A percentile compares a stretch with the other conserved stretches of the same genome.
Conservation (phyloP, 805 yeast species). For the Candida qinlingensis region DNA sequence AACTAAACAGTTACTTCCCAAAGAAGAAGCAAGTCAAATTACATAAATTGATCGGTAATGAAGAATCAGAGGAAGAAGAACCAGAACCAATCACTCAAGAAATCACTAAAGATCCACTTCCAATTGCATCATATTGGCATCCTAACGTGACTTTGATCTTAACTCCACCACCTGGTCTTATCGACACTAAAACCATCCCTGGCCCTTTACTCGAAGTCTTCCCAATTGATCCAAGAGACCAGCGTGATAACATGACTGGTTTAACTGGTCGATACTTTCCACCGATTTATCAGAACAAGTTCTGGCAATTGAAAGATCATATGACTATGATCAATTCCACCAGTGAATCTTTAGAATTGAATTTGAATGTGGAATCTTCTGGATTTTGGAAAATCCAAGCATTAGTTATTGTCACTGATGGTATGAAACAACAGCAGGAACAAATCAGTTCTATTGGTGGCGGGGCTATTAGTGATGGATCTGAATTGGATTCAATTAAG, state of each 20-base stretch:
- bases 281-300: slow-evolving; percentile 31
- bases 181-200: slow-evolving; percentile 19
- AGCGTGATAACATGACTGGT: slow-evolving; percentile 28
- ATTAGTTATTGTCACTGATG: slow-evolving; percentile 24
- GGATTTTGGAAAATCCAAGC: slow-evolving; percentile 29
- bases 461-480: slow-evolving; percentile 22
- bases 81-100: neutral
- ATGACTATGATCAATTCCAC: slow-evolving; percentile 29
- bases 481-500: slow-evolving; percentile 33
- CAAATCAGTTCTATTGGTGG: slow-evolving; percentile 17
- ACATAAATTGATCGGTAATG: slow-evolving; percentile 26
- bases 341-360: slow-evolving; percentile 20
- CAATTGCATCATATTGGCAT: slow-evolving; percentile 30
- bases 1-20: slow-evolving; percentile 26
- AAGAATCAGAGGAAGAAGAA: slow-evolving; percentile 9
- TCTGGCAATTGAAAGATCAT: slow-evolving; percentile 35
- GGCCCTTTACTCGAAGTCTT: slow-evolving; percentile 22
- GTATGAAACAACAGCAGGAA: slow-evolving; percentile 26
- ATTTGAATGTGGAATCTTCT: slow-evolving; percentile 25
- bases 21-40: slow-evolving; percentile 25
- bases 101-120: slow-evolving; percentile 1
- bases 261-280: slow-evolving; percentile 32
- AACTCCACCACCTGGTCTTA: slow-evolving; percentile 18
- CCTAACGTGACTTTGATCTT: slow-evolving; percentile 31
- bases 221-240: slow-evolving; percentile 23